Evolutionary conservation across 495 filamentous ascomycete species (phyloP), one percentile per base, ranked within the genome.

Genomic region (Penicillium canariense): DNA sequence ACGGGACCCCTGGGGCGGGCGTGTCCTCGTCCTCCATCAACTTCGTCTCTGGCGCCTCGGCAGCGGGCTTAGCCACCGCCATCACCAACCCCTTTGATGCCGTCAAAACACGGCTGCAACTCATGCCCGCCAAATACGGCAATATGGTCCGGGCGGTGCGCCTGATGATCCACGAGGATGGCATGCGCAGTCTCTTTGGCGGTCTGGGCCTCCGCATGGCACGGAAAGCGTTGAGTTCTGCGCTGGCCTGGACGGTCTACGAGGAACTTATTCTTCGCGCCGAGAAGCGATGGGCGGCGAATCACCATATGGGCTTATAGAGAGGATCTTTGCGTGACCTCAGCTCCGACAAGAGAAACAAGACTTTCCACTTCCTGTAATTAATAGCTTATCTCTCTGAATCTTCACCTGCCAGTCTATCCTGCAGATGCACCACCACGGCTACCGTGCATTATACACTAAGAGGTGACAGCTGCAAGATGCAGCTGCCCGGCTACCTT

Each of bases 1-100:
- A 65, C 42, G 60, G 55, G 4, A 43, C 51, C 14, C 59, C 59
- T 14, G 46, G 48, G 14, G 44, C 48, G 6, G 45, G 42, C 12
- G 28, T 62, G 2, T 74, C 78, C 1, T 87, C 90, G 4, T 84
- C 87, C 0, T 78, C 80, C 0, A 88, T 98, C 57, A 96, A 98
- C 61, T 96, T 96, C 56, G 72, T 81, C 1, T 91, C 89, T 2
- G 91, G 90, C 6, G 82, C 85, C 1, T 63, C 89, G 2, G 93
- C 91, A 23, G 91, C 89, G 18, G 86, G 86, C 10, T 70, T 92
- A 12, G 92, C 89, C 8, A 96, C 91, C 3, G 84, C 87, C 10
- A 78, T 96, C 46, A 96, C 94, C 18, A 98, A 98, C 70, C 94
- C 94, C 2, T 97, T 97, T 58, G 94, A 98, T 73, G 89, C 91